phyloP scores from a whole-genome alignment of 2,329 filamentous ascomycete species.

The Fusarium burgessii region DNA sequence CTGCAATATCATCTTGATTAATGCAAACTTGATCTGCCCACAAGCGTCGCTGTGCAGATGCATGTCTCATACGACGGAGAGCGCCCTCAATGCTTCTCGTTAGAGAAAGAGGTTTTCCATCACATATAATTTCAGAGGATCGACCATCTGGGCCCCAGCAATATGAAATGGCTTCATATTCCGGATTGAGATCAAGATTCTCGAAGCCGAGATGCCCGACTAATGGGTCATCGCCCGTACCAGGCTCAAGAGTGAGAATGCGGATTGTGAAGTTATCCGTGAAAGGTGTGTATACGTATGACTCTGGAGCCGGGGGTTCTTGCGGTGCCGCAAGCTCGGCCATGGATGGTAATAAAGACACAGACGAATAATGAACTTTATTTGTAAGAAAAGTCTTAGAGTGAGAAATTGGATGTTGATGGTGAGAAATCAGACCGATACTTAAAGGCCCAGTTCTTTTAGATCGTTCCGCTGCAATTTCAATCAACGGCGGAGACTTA shows the following conservation, averaged over 20 bases:
- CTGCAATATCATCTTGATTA: slow-evolving; percentile 53
- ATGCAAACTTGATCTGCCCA: slow-evolving; percentile 59
- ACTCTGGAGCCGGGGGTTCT: background rate
- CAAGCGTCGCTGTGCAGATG: slow-evolving; percentile 45
- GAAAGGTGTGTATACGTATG: slow-evolving; percentile 44
- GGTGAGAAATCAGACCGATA: background rate
- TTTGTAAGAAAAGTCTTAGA: background rate
- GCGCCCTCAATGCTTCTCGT: slow-evolving; percentile 50
- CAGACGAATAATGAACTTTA: slow-evolving; percentile 10
- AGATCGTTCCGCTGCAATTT: slow-evolving; percentile 1
- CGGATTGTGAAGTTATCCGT: slow-evolving; percentile 43
- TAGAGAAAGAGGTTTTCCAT: slow-evolving; percentile 43
- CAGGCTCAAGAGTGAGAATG: slow-evolving; percentile 50
- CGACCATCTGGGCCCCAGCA: slow-evolving; percentile 50
- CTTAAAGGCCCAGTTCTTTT: slow-evolving; percentile 22
- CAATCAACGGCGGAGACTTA: background rate
- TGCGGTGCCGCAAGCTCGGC: slow-evolving; percentile 12
- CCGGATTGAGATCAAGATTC: slow-evolving; percentile 37
- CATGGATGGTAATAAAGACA: slow-evolving; percentile 26
- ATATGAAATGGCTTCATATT: slow-evolving; percentile 53
- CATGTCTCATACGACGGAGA: slow-evolving; percentile 46
- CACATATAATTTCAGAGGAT: slow-evolving; percentile 39
- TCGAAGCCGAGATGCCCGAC: slow-evolving; percentile 45
- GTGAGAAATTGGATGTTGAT: background rate
- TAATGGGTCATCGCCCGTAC: slow-evolving; percentile 45